Evolutionary conservation across 164 flowering plant genomes (phyloP).

Genomic region (Vitis cinerea): DNA sequence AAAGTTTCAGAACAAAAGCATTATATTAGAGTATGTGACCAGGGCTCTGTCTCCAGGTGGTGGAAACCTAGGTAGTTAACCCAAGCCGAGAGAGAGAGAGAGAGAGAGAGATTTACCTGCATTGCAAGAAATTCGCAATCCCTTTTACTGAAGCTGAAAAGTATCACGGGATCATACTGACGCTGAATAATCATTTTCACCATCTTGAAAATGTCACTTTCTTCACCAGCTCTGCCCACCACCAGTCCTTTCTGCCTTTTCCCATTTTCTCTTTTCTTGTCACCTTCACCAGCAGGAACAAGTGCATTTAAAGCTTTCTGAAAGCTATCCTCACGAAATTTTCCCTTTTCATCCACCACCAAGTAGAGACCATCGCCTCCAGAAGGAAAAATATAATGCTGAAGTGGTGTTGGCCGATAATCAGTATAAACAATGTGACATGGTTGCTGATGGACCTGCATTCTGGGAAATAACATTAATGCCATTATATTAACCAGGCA

Average conservation of each 20-base stretch:
- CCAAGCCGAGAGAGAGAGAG: not conserved
- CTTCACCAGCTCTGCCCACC: constrained; percentile 70
- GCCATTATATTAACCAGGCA: constrained; percentile 2
- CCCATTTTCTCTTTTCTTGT: constrained; percentile 69
- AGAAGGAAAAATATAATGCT: constrained; percentile 91
- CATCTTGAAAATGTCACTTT: constrained; percentile 95
- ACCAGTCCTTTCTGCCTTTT: constrained; percentile 75
- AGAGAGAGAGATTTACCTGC: constrained; percentile 58
- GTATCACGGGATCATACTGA: constrained; percentile 96
- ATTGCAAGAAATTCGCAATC: constrained; percentile 98
- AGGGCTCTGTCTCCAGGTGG: too few relatives aligned
- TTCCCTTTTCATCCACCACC: constrained; percentile 95
- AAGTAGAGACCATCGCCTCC: constrained; percentile 87
- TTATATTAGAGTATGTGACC: too few relatives aligned
- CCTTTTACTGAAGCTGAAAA: constrained; percentile 98
- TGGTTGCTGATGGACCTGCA: constrained; percentile 95
- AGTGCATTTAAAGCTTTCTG: constrained; percentile 94
- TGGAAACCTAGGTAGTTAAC: too few relatives aligned
- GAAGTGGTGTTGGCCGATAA: constrained; percentile 98
- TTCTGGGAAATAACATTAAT: constrained; percentile 8
- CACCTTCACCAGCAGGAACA: constrained; percentile 63
- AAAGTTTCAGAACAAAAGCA: too few relatives aligned
- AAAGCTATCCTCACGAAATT: constrained; percentile 95
- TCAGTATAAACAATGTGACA: constrained; percentile 98
- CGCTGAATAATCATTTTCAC: constrained; percentile 95